Evolutionary conservation across 768 basidiomycete species (phyloP), one percentile per base, ranked within the genome.

Genomic region (Boletus pseudo-olivaceus): DNA sequence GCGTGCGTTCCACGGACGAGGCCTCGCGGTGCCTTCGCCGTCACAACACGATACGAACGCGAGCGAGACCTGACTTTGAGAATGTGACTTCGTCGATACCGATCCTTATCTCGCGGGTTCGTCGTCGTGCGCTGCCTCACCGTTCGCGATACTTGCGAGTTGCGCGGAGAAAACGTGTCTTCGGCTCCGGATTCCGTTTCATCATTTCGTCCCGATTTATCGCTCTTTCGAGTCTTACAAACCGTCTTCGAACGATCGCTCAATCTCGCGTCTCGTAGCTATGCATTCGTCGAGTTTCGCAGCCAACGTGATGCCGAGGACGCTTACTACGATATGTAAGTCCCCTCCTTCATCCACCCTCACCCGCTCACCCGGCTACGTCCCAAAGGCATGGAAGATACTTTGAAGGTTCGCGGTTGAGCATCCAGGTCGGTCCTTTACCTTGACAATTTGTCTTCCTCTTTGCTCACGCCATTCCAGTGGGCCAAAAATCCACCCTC

Each of bases 401-500:
- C 63, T 88, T 91, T 62, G 88, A 91, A 61, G 90, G 88, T 20
- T 77, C 80, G 30, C 81, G 86, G 15, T 72, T 91, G 70, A 82
- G 86, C 62, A 86, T 91, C 57, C 88, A 91, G 76, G 86, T 84
- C 50, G 30, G 78, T 64, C 7, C 1, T 27, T 33, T 5, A 1
- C 29, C 2, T 26, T 19, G 9, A 19, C 10, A 7, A 2, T 38
- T 7, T 4, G 6, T 15, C 1, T 29, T 14, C 1, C 11, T 32
- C 5, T 34, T 43, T 41, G 20, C 35, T 54, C 42, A 42, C 44
- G 12, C n/a, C n/a, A 11, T 47, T 29, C 14, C 48, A 88, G 87
- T 89, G 87, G 87, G 87, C 87, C 41, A 90, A 90, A 70, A 85
- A 85, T 62, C 89, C 89, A 54, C 90, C 89, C 5, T 89, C 87